Percentiles rank a stretch among this genome's conserved stretches.
Conservation (phyloP, 2,329 filamentous ascomycete species). For the Fusarium musae region DNA sequence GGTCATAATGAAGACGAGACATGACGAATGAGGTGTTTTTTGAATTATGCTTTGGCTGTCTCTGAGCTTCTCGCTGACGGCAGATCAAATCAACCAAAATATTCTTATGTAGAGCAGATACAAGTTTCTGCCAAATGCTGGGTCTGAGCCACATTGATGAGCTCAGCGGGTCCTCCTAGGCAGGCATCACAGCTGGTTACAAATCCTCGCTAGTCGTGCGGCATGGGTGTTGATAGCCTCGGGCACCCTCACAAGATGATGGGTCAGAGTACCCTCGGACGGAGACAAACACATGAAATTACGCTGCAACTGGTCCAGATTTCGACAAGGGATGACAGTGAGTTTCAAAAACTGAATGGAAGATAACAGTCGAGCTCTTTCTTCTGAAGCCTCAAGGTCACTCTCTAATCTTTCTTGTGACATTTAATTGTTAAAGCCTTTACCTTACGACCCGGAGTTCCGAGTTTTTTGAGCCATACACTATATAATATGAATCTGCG, state of each 20-base stretch:
- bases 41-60: neutral
- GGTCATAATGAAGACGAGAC: neutral
- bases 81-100: too few relatives aligned
- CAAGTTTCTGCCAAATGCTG: neutral
- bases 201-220: neutral
- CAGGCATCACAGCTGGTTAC: accelerated
- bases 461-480: neutral
- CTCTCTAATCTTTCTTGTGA: neutral
- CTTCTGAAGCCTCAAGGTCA: neutral
- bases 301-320: neutral
- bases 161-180: too few relatives aligned
- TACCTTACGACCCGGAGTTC: accelerated
- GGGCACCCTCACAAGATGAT: neutral
- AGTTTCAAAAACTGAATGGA: accelerated
- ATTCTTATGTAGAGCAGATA: too few relatives aligned
- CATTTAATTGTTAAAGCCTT: neutral
- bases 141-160: neutral
- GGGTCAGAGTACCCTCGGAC: neutral
- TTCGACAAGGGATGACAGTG: too few relatives aligned
- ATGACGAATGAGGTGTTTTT: accelerated
- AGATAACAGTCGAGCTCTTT: neutral
- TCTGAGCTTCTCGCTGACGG: neutral
- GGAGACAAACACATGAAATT: neutral
- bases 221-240: neutral
- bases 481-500: neutral